These are phyloP conservation scores for Cryptococcus maquisensis DNA, from an alignment of 1,284 basidiomycete genomes.

Conservation along the genomic window DNA sequence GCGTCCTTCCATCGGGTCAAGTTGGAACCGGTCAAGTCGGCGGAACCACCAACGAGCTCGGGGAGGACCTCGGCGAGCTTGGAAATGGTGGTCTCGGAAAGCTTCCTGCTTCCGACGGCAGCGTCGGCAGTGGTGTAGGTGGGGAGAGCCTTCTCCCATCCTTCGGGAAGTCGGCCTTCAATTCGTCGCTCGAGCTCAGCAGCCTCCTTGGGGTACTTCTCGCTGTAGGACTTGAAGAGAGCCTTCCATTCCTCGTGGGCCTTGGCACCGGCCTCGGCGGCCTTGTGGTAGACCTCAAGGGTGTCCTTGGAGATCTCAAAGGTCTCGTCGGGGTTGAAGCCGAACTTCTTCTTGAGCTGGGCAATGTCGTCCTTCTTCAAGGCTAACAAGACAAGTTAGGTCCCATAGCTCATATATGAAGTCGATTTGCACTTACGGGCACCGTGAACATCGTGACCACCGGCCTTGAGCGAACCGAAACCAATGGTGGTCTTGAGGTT, in stretches of 20 bases:
- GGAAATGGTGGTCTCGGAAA: conserved; percentile 83
- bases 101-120: conserved; percentile 85
- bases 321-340: conserved; percentile 71
- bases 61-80: conserved; percentile 71
- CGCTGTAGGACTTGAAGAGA: conserved; percentile 65
- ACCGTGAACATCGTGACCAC: conserved; percentile 90
- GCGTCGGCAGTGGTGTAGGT: conserved; percentile 69
- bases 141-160: conserved; percentile 83
- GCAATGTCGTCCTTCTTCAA: conserved; percentile 89
- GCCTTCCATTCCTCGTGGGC: conserved; percentile 73
- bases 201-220: conserved; percentile 78
- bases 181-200: conserved; percentile 82
- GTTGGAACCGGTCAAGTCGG: conserved; percentile 89
- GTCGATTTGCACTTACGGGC: conserved; percentile 58
- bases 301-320: conserved; percentile 77
- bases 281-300: conserved; percentile 63
- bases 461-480: conserved; percentile 85
- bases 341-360: conserved; percentile 77
- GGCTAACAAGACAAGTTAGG: conserved; percentile 51
- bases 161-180: conserved; percentile 71
- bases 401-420: neutral
- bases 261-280: conserved; percentile 67
- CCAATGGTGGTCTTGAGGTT: conserved; percentile 86
- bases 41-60: conserved; percentile 83
- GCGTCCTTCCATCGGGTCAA: conserved; percentile 76